Percentiles rank a stretch among this genome's conserved stretches.
These are phyloP conservation scores for Agaricus sinodeliciosus DNA, from an alignment of 768 basidiomycete species.

Conservation along the genomic window DNA sequence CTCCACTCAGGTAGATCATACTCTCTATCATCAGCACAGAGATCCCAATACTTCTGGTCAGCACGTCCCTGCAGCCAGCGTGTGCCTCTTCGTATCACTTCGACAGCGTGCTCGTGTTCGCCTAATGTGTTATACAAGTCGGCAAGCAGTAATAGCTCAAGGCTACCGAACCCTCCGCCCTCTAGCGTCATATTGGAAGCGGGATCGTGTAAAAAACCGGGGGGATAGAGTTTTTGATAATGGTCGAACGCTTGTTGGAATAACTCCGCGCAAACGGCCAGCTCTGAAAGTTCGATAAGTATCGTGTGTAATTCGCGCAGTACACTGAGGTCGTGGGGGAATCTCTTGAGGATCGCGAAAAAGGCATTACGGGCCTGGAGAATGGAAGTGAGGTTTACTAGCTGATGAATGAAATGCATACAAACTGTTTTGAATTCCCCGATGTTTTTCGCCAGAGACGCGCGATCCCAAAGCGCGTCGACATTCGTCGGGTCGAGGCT, in stretches of 20 bases:
- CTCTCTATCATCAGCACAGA: conserved; percentile 82
- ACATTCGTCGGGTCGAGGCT: conserved; percentile 76
- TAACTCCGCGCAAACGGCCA: conserved; percentile 54
- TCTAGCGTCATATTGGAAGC: conserved; percentile 7
- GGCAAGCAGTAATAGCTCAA: conserved; percentile 78
- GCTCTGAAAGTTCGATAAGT: conserved; percentile 67
- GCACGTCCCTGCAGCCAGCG: conserved; percentile 89
- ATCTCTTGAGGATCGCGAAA: conserved; percentile 62
- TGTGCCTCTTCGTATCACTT: conserved; percentile 65
- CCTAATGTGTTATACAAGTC: conserved; percentile 75
- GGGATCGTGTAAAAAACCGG: conserved; percentile 28
- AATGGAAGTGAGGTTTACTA: background rate
- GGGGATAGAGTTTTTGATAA: conserved; percentile 46
- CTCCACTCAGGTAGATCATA: conserved; percentile 49
- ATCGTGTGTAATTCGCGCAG: conserved; percentile 74
- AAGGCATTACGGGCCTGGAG: conserved; percentile 56
- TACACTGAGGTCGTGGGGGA: conserved; percentile 75
- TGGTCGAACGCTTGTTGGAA: conserved; percentile 72
- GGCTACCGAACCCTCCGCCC: conserved; percentile 50
- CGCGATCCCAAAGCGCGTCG: conserved; percentile 86
- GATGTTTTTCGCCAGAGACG: conserved; percentile 69
- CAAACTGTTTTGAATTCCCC: conserved; percentile 63
- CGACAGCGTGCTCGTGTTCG: conserved; percentile 61
- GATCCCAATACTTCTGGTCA: conserved; percentile 73
- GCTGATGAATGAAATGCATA: background rate